These are phyloP conservation scores for Discostella stelligeroides DNA, from an alignment of 108 stramenopile species.

Conservation along the genomic window DNA sequence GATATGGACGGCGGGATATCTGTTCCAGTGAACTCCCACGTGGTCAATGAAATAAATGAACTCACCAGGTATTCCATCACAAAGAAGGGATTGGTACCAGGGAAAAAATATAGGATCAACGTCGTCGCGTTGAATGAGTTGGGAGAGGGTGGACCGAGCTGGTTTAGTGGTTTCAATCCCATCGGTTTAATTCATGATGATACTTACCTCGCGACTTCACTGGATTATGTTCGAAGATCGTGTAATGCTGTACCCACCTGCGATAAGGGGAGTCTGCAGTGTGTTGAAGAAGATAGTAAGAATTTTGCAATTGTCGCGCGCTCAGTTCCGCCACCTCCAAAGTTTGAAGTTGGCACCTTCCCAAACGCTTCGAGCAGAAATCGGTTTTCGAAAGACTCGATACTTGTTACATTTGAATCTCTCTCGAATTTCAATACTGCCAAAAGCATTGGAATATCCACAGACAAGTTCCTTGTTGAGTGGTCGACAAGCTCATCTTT, in stretches of 20 bases:
- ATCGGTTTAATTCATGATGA: constrained; percentile 30
- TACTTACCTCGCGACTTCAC: constrained; percentile 9
- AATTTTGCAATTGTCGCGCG: constrained; percentile 44
- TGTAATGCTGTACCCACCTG: constrained; percentile 58
- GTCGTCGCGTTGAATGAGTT: constrained; percentile 39
- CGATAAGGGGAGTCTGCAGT: constrained; percentile 37
- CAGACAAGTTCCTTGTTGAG: constrained; percentile 82
- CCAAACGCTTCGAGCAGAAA: constrained; percentile 36
- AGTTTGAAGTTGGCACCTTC: constrained; percentile 43
- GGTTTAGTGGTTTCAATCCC: constrained; percentile 41
- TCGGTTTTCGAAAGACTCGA: constrained; percentile 48
- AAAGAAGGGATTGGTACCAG: constrained; percentile 28
- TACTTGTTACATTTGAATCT: constrained; percentile 42
- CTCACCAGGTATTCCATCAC: constrained; percentile 37
- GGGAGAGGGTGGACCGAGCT: constrained; percentile 43
- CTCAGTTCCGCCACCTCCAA: constrained; percentile 42
- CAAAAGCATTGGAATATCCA: constrained; percentile 52
- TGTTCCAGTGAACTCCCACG: constrained; percentile 6
- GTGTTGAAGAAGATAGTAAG: constrained; percentile 35
- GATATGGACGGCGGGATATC: constrained; percentile 22
- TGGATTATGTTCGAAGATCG: constrained; percentile 36
- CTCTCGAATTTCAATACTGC: constrained; percentile 33
- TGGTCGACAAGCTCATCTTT: constrained; percentile 68
- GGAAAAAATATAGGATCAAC: constrained; percentile 36
- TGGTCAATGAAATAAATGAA: constrained; percentile 38